Base-by-base conservation (phyloP, 2,329 filamentous ascomycete genomes). In the Drechslera avenae region DNA sequence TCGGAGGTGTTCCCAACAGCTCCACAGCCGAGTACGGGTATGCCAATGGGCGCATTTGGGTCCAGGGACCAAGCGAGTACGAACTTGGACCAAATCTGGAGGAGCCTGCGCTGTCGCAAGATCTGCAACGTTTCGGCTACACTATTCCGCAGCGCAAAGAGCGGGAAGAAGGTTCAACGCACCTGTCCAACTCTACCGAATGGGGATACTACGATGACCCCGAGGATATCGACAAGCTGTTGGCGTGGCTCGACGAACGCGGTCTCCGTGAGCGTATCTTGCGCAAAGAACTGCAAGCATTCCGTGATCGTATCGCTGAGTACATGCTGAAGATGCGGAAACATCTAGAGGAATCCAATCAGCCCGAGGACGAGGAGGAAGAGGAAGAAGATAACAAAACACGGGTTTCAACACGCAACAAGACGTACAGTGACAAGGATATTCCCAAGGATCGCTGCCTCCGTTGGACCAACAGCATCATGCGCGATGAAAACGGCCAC, bases 11-110 rank as follows among this genome's bases (percentile, higher is more conserved):
- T 47, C 92, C 92, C 0, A 85, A 83, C 58, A 96, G 91, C 73
- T 97, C 92, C 13, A 97, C 93, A 1, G 89, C 91, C 1, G 81
- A 86, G 37, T 91, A 93, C 17, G 87, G 84, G 7, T 99, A 97
- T 69, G 92, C 93, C 33, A 99, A 97, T 70, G 94, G 91, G 7
- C 90, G 93, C 51, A 83, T 99, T 49, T 99, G 94, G 94, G 86
- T 99, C 12, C 94, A 99, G 74, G 94, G 94, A 0, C 94, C 94
- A 0, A 91, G 96, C 69, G 87, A 93, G 49, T 83, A 96, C 69
- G 90, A 97, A 57, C 79, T 94, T 59, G 63, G 68, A 16, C 77
- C 82, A 0, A 68, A 69, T 41, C 35, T 72, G 30, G 66, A 68
- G 40, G 77, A 84, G 5, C 86, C 90, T 14, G 82, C 87, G 53